These are phyloP conservation scores for Lachnellula arida DNA, from an alignment of 2,329 filamentous ascomycete genomes.

Conservation along the genomic window DNA sequence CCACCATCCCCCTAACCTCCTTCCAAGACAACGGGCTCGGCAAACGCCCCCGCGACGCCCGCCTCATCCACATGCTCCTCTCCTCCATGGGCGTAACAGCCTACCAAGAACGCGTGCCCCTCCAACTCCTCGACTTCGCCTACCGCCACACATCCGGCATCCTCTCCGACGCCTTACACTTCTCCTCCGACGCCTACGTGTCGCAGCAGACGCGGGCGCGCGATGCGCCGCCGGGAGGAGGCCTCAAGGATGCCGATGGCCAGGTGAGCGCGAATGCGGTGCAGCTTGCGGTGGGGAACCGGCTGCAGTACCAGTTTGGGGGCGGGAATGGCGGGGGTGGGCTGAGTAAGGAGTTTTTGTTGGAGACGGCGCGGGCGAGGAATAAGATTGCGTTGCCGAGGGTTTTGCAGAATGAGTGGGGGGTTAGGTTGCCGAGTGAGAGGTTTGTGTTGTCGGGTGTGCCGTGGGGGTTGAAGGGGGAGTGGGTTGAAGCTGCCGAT, in stretches of 20 bases:
- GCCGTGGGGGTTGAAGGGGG: conserved; percentile 58
- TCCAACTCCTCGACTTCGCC: conserved; percentile 80
- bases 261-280: conserved; percentile 61
- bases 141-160: conserved; percentile 75
- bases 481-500: conserved; percentile 46
- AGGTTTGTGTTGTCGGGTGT: conserved; percentile 63
- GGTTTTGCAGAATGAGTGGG: conserved; percentile 62
- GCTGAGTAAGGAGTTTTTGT: conserved; percentile 69
- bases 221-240: conserved; percentile 30
- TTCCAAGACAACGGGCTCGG: conserved; percentile 31
- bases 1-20: conserved; percentile 30
- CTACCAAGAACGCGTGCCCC: conserved; percentile 77
- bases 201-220: conserved; percentile 32
- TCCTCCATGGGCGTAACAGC: conserved; percentile 72
- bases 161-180: conserved; percentile 65
- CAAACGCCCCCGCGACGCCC: conserved; percentile 68
- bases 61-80: conserved; percentile 74
- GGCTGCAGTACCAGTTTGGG: conserved; percentile 66
- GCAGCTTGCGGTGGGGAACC: conserved; percentile 65
- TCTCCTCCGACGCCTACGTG: conserved; percentile 64
- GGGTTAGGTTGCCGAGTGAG: conserved; percentile 61
- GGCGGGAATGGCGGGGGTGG: conserved; percentile 47
- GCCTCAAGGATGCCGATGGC: conserved; percentile 30
- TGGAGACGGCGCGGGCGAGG: conserved; percentile 66
- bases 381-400: conserved; percentile 63